A percentile compares a stretch with the other conserved stretches of the same genome.
Evolutionary conservation across 345 rosid genomes (phyloP).

Genomic region (Adansonia digitata): DNA sequence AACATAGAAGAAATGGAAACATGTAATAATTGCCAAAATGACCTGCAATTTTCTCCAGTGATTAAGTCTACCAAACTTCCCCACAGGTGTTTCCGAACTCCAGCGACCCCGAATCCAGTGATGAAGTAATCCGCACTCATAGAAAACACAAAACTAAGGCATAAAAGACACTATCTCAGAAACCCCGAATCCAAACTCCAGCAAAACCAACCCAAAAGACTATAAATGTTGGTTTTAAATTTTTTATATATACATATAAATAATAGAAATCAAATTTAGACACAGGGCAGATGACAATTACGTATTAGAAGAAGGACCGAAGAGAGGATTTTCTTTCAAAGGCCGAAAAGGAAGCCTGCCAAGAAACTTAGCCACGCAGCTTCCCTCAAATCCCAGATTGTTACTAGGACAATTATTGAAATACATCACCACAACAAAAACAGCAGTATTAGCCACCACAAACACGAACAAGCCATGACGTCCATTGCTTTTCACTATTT

Average conservation of each 20-base stretch:
- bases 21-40: neutral
- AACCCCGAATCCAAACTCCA: too few relatives aligned
- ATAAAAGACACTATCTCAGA: too few relatives aligned
- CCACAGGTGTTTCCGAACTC: conserved; percentile 55
- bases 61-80: conserved; percentile 64
- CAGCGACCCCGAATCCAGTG: too few relatives aligned
- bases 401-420: conserved; percentile 83
- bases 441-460: conserved; percentile 65
- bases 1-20: neutral
- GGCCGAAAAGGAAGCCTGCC: conserved; percentile 87
- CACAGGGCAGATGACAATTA: conserved; percentile 30
- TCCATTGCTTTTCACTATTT: conserved; percentile 57
- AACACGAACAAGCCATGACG: conserved; percentile 84
- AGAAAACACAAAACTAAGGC: too few relatives aligned
- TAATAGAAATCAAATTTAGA: neutral
- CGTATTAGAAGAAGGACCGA: conserved; percentile 90
- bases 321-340: conserved; percentile 77
- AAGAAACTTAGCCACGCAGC: conserved; percentile 70
- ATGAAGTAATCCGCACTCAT: too few relatives aligned
- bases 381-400: conserved; percentile 27
- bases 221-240: neutral
- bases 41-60: conserved; percentile 86
- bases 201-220: neutral
- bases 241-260: too few relatives aligned
- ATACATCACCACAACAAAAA: conserved; percentile 70